phyloP scores from a whole-genome alignment of 2,329 filamentous ascomycete genomes.

The Neoarthrinium moseri region DNA sequence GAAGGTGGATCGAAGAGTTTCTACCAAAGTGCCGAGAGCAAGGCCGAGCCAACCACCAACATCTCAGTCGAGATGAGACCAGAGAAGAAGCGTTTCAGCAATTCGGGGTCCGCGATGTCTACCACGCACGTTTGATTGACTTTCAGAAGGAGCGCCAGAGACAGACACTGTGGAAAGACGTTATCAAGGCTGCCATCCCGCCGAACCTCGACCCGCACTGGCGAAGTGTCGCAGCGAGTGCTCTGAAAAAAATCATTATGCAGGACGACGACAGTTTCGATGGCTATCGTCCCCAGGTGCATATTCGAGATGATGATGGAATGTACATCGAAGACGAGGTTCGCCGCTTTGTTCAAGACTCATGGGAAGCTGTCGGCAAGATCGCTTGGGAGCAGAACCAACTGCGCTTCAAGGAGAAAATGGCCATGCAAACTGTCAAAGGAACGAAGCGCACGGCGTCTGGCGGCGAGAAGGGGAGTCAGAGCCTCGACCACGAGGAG shows the following conservation, averaged over 20 bases:
- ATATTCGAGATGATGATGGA: conserved; percentile 34
- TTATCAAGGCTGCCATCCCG: conserved; percentile 41
- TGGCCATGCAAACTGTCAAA: conserved; percentile 7
- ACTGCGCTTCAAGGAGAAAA: conserved; percentile 11
- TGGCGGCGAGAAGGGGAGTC: conserved; percentile 5
- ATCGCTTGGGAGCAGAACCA: conserved; percentile 28
- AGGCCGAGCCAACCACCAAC: conserved; percentile 29
- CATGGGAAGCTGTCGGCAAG: conserved; percentile 37
- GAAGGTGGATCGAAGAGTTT: conserved; percentile 61
- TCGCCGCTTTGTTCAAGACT: conserved; percentile 36
- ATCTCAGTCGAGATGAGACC: conserved; percentile 41
- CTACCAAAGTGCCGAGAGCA: conserved; percentile 49
- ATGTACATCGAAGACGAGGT: conserved; percentile 43
- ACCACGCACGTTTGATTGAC: conserved; percentile 36
- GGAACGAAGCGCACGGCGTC: background rate
- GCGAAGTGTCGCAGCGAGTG: conserved; percentile 15
- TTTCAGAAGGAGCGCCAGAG: conserved; percentile 41
- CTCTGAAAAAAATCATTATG: conserved; percentile 50
- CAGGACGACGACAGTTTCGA: conserved; percentile 38
- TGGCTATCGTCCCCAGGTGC: conserved; percentile 25
- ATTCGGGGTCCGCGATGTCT: conserved; percentile 48
- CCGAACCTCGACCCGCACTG: conserved; percentile 9
- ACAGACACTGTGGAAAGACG: conserved; percentile 40
- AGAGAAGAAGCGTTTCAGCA: conserved; percentile 49
- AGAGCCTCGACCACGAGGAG: too few species aligned